phyloP scores from a whole-genome alignment of 306 rosid genomes.

The Fragaria iinumae region DNA sequence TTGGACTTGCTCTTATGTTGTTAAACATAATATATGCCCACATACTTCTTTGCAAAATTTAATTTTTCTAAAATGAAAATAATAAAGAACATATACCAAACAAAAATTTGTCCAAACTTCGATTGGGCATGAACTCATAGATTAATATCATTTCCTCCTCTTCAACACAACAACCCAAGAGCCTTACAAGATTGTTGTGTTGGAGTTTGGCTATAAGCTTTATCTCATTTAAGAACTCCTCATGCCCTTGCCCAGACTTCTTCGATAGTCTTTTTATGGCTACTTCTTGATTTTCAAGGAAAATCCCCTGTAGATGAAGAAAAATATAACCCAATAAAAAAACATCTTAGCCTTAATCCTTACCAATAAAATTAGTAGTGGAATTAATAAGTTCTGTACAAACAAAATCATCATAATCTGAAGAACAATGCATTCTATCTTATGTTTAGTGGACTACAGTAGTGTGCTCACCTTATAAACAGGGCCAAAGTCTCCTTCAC shows the following conservation, averaged over 20 bases:
- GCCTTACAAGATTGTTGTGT: constrained; percentile 48
- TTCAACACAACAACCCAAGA: constrained; percentile 35
- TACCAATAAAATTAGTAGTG: no score
- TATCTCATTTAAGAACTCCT: constrained; percentile 47
- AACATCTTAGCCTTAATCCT: background rate
- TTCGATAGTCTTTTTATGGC: constrained; percentile 51
- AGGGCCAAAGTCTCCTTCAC: constrained; percentile 60
- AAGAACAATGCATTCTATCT: background rate
- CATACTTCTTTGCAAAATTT: no score
- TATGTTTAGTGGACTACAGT: background rate
- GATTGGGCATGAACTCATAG: constrained; percentile 47
- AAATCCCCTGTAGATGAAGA: constrained; percentile 27
- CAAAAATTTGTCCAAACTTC: no score
- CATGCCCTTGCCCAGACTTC: constrained; percentile 44
- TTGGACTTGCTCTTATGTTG: no score
- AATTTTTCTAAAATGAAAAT: no score
- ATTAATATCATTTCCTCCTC: constrained; percentile 45
- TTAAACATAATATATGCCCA: background rate
- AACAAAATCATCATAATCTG: no score
- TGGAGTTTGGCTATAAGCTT: constrained; percentile 48
- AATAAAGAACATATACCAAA: background rate
- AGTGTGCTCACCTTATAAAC: constrained; percentile 38
- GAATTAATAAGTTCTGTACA: no score
- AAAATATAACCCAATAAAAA: background rate
- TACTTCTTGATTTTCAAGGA: constrained; percentile 33